Conservation (phyloP, 768 basidiomycete species). For the Hygrocybe punicea region DNA sequence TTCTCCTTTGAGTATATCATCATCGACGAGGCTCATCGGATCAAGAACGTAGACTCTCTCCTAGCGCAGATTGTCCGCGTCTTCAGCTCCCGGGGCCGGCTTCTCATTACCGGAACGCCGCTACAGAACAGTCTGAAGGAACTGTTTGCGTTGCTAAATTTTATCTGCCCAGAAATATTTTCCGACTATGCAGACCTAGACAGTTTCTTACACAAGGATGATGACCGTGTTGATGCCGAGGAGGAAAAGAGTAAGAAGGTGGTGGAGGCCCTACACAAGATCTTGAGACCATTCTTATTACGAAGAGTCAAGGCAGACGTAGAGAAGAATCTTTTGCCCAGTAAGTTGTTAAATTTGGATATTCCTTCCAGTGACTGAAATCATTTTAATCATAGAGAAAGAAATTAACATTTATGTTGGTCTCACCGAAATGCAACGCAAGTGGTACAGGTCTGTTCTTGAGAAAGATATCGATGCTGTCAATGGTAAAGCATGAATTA, state of each 20-base stretch:
- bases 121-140: slow-evolving; percentile 97
- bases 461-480: slow-evolving; percentile 99
- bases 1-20: slow-evolving; percentile 97
- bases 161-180: slow-evolving; percentile 96
- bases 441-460: slow-evolving; percentile 94
- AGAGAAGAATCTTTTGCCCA: slow-evolving; percentile 92
- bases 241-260: slow-evolving; percentile 88
- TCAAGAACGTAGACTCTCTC: slow-evolving; percentile 98
- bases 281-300: slow-evolving; percentile 89
- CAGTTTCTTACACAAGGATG: slow-evolving; percentile 89
- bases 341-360: slow-evolving; percentile 38
- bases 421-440: slow-evolving; percentile 94
- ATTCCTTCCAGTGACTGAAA: no score
- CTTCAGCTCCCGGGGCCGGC: slow-evolving; percentile 81
- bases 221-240: slow-evolving; percentile 59
- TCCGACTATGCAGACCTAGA: slow-evolving; percentile 89
- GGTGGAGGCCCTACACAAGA: slow-evolving; percentile 96
- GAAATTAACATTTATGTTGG: slow-evolving; percentile 99
- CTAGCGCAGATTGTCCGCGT: slow-evolving; percentile 90
- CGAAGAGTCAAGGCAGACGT: slow-evolving; percentile 95
- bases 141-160: slow-evolving; percentile 87
- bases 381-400: slow-evolving; percentile 60
- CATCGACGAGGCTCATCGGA: slow-evolving; percentile 98
- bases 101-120: slow-evolving; percentile 96
- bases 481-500: slow-evolving; percentile 58